Evolutionary conservation across 805 yeast genomes (phyloP), one percentile per base, ranked within the genome.

Genomic region (Starmera amethionina): DNA sequence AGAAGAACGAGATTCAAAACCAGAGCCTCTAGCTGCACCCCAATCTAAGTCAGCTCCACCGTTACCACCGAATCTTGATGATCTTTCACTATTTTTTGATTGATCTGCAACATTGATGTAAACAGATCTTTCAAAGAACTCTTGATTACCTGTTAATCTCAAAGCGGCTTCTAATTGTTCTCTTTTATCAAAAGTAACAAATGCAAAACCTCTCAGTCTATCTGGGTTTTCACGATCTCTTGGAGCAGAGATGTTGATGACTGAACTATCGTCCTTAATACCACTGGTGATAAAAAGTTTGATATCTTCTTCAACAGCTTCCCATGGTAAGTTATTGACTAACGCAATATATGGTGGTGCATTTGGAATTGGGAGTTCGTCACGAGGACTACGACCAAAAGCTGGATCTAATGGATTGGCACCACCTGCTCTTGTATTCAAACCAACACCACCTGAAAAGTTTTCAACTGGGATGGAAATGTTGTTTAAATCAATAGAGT

Each of bases 321-420:
- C 89, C 79, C 84, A 82, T 44, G 96, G 86, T 56, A 93, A 75
- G 65, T 89, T 88, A 58, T 77, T 76, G 49, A 90, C 72, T 59
- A 86, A 77, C n/a, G 96, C 97, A 54, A 84, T 82, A 72, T 64
- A 93, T 40, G 99, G 99, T 15, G 97, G 88, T 39, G 66, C 72
- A 52, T 87, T 90, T 36, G 99, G 99, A 45, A 93, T 72, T 34
- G 96, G 95, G 51, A 66, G 82, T 57, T 82, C 89, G 31, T 67
- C 70, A 63, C 85, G 74, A 46, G 73, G 76, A 48, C 66, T 65
- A 48, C 67, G 52, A 44, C 50, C 61, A 45, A 61, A 55, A 13
- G 68, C 64, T 34, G 70, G 67, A 45, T 63, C 69, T 43, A 58
- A 48, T 39, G 62, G 51, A 34, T 63, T 59, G 22, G 59, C 60